Evolutionary conservation across 805 yeast genomes (phyloP), one percentile per base, ranked within the genome.

Genomic region (Candida manassasensis): DNA sequence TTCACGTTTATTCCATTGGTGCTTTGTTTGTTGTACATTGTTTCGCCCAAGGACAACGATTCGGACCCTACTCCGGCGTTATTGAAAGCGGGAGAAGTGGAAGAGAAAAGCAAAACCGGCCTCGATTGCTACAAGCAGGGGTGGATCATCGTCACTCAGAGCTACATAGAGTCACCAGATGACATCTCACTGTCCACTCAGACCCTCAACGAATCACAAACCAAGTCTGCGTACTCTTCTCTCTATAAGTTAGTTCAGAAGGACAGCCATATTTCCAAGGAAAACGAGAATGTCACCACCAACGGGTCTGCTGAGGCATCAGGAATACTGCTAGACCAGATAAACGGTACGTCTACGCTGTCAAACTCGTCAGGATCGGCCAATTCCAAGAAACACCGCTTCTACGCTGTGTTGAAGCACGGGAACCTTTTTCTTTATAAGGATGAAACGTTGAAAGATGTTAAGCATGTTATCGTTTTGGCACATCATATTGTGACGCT

Each of bases 341-440:
- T 37, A 3, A 13, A 16, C n/a, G 35, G 25, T 4, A 14, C 30
- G n/a, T 13, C 34, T 21, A 14, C 29, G 12, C 19, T 31, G 9
- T 27, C 32, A 14, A 25, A 27, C 27, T 19, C 35, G 16, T 29
- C 34, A 10, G 19, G 10, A 19, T 18, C 32, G 5, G 14, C 37
- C 14, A 51, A 44, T 15, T 39, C 50, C 16, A 70, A 66, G 45
- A 79, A 76, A 48, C 84, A 81, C 50, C 62, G 78, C 27, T 84
- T 69, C 50, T 84, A 61, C 53, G 89, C 81, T 1, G 78, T 84
- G 0, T 63, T 88, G 35, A 82, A 84, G 49, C 96, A 89, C 50
- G 95, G 96, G 0, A 88, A 88, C 51, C 59, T 93, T 36, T 86
- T 89, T 51, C 63, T 93, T n/a, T 90, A 85, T 60, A 76, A 77